Evolutionary conservation across 768 basidiomycete genomes (phyloP).

Genomic region (Cyclocybe cylindracea): DNA sequence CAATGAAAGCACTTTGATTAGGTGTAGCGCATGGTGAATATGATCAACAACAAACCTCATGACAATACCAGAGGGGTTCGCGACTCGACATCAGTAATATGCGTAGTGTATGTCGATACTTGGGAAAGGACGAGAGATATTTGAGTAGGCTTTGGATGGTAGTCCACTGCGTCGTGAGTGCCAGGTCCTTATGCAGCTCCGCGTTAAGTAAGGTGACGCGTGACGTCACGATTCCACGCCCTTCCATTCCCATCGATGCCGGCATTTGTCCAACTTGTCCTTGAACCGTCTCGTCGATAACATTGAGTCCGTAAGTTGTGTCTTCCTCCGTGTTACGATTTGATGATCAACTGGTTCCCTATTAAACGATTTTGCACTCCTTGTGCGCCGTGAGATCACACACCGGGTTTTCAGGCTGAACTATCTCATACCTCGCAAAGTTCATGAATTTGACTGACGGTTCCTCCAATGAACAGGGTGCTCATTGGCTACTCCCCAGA

Average conservation of each 20-base stretch:
- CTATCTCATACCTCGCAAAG: background rate
- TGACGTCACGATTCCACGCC: constrained; percentile 16
- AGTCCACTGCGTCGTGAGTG: too few species aligned
- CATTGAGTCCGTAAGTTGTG: constrained; percentile 22
- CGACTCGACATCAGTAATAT: constrained; percentile 57
- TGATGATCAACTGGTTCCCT: constrained; percentile 63
- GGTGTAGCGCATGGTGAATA: constrained; percentile 4
- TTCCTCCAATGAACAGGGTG: too few species aligned
- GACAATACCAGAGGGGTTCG: constrained; percentile 80
- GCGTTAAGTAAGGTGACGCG: background rate
- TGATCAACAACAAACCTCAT: constrained; percentile 48
- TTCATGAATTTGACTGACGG: background rate
- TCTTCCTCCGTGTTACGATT: constrained; percentile 6
- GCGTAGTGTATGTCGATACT: constrained; percentile 7
- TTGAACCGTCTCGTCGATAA: constrained; percentile 38
- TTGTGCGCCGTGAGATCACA: constrained; percentile 38
- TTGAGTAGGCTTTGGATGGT: too few species aligned
- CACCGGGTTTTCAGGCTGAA: constrained; percentile 45
- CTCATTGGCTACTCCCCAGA: too few species aligned
- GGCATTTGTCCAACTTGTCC: background rate
- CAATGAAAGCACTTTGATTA: constrained; percentile 1
- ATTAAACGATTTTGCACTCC: constrained; percentile 50
- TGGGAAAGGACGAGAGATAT: background rate
- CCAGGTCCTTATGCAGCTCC: background rate
- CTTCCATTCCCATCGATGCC: constrained; percentile 15